Evolutionary conservation across 2,329 filamentous ascomycete genomes (phyloP).

Genomic region (Chaetomiaceae sp.): DNA sequence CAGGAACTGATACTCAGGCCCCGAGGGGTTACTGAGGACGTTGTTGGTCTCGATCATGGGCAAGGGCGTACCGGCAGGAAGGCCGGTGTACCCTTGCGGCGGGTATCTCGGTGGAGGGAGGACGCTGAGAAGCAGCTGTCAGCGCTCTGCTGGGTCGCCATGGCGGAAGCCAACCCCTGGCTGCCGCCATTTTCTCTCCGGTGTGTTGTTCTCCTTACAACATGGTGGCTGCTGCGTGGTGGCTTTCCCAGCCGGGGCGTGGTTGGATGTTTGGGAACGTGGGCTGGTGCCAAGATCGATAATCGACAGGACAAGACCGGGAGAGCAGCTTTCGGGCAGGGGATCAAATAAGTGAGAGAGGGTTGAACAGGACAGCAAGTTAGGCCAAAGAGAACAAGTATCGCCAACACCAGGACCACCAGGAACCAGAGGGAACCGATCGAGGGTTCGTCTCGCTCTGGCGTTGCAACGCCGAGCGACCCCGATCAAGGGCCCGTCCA

Average conservation of each 20-base stretch:
- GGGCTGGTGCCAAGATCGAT: conserved; percentile 8
- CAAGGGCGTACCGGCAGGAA: conserved; percentile 61
- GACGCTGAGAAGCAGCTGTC: conserved; percentile 51
- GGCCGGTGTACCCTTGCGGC: conserved; percentile 67
- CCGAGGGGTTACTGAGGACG: conserved; percentile 71
- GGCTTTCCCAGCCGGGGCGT: conserved; percentile 1
- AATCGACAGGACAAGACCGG: neutral
- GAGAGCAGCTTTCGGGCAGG: neutral
- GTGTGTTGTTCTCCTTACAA: conserved; percentile 18
- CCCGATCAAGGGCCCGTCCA: neutral
- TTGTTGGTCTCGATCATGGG: conserved; percentile 94
- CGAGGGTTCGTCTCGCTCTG: neutral
- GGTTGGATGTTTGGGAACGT: neutral
- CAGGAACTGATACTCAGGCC: conserved; percentile 82
- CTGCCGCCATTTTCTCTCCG: conserved; percentile 2
- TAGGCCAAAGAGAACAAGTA: neutral
- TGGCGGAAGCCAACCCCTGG: neutral
- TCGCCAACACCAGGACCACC: neutral
- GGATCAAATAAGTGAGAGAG: neutral
- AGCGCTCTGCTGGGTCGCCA: conserved; percentile 11
- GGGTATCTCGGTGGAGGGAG: conserved; percentile 84
- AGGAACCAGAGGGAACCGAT: neutral
- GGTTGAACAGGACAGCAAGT: neutral
- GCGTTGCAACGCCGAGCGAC: neutral
- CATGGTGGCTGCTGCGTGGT: conserved; percentile 13